Evolutionary conservation across 441 rosid genomes (phyloP), one percentile per base, ranked within the genome.

Genomic region (Bruguiera hainesii): DNA sequence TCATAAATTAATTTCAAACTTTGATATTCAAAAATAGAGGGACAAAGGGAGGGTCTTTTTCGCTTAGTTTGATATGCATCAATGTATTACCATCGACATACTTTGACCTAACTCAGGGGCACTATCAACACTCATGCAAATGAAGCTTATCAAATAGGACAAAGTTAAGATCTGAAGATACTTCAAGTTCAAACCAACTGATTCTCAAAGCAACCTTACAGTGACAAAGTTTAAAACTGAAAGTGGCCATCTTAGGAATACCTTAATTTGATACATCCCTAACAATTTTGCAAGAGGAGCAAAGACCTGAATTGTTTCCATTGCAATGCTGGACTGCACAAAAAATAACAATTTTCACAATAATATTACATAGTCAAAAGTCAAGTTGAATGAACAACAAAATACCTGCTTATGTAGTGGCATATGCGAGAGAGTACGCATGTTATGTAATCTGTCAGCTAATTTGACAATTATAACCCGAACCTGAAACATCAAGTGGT

Each of bases 251-350:
- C 66, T 71, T 29, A 53, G 52, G 48, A 68, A 57, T 72, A 94
- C 98, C 98, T 94, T 95, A 71, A 95, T 90, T 72, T 91, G 87
- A 81, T 95, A 89, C 98, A 95, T 95, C 76, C 98, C 99, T 63
- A 95, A 78, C 78, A 95, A 80, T 80, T 95, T 95, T 66, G 99
- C 99, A 72, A 94, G 76, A 61, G 98, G 99, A 71, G 99, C 99
- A 80, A 95, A 95, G 72, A 91, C 96, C 81, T 91, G 96, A 74
- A 95, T 84, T 61, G 99, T 91, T 82, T 95, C 99, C 83, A 73
- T 81, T 63, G 99, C 94, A 78, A 95, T 95, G 90, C 93, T 85
- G 83, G 84, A 86, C 99, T 94, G 97, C 71, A 81, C 3, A 42
- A 19, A 72, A 71, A 70, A 55, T 68, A 73, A 60, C 53, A 63